phyloP scores from a whole-genome alignment of 2,329 filamentous ascomycete genomes.

The Xylaria sp. region DNA sequence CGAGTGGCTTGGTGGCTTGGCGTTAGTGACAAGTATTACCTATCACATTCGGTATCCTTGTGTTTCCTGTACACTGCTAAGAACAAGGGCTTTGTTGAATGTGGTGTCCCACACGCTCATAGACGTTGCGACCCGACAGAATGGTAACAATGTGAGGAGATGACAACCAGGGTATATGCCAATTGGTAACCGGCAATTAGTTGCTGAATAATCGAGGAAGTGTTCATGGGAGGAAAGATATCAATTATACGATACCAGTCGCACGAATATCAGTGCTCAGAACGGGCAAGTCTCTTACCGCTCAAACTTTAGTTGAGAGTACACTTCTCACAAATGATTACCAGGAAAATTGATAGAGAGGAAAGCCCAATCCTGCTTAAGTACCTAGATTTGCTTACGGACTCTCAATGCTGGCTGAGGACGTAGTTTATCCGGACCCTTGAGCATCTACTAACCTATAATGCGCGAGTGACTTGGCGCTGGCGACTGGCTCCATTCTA shows the following conservation, averaged over 20 bases:
- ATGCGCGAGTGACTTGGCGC: conserved; percentile 4
- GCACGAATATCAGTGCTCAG: neutral
- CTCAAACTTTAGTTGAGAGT: neutral
- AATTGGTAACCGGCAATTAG: neutral
- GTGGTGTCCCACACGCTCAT: neutral
- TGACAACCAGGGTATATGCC: neutral
- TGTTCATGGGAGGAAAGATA: neutral
- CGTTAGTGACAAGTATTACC: conserved; percentile 2
- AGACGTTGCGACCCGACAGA: conserved; percentile 27
- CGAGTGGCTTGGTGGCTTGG: conserved; percentile 13
- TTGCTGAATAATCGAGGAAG: neutral
- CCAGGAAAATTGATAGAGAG: neutral
- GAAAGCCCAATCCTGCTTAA: neutral
- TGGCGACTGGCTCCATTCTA: neutral
- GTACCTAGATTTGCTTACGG: conserved; percentile 2
- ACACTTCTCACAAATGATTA: neutral
- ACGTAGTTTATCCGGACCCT: conserved; percentile 12
- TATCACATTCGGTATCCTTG: neutral
- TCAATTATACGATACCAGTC: too few relatives aligned
- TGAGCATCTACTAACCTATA: neutral
- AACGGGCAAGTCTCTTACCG: neutral
- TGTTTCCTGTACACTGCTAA: neutral
- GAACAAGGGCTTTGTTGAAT: neutral
- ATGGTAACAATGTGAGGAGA: conserved; percentile 33
- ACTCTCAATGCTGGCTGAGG: neutral